phyloP scores from a whole-genome alignment of 148 eudicot species.

The Arctostaphylos glauca region DNA sequence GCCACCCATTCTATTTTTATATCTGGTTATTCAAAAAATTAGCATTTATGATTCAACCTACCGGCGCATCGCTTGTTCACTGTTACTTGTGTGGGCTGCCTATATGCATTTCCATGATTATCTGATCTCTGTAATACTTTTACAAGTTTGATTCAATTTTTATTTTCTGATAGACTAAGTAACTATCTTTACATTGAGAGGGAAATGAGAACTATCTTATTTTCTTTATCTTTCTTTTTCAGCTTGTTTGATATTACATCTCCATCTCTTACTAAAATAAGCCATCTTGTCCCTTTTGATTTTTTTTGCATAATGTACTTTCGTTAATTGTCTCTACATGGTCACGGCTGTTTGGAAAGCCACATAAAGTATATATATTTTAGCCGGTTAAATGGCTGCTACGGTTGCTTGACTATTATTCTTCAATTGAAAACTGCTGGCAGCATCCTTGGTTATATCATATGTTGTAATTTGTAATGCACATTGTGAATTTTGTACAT shows the following conservation, averaged over 20 bases:
- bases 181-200: not conserved
- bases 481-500: not conserved
- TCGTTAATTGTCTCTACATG: not conserved
- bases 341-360: not conserved
- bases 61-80: too few relatives aligned
- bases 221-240: not conserved
- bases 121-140: not conserved
- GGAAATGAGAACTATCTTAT: not conserved
- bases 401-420: too few relatives aligned
- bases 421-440: too few relatives aligned
- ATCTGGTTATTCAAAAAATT: too few relatives aligned
- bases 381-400: too few relatives aligned
- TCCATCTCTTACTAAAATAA: not conserved
- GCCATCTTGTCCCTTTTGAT: not conserved
- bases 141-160: not conserved
- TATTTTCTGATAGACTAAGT: not conserved
- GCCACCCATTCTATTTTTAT: too few relatives aligned
- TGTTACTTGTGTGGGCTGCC: too few relatives aligned
- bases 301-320: not conserved
- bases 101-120: too few relatives aligned
- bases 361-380: not conserved
- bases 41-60: too few relatives aligned
- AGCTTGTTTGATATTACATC: not conserved
- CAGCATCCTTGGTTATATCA: too few relatives aligned
- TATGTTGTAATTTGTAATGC: not conserved